Base-by-base conservation (phyloP, 768 basidiomycete species). In the Mycena olivaceomarginata region DNA sequence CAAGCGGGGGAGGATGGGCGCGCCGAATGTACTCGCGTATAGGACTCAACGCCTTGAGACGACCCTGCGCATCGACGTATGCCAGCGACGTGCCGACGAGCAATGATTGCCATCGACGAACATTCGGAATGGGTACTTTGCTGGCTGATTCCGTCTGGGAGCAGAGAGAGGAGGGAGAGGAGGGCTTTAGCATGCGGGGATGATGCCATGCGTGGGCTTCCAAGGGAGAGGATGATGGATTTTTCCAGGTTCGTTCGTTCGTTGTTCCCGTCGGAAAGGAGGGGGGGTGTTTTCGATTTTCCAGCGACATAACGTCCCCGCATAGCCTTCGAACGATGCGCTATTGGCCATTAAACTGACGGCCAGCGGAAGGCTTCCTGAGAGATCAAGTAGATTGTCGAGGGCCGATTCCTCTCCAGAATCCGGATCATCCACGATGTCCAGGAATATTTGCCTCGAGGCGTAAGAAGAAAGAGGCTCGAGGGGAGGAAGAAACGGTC, bases 401-500 rank as follows among this genome's bases (percentile, higher is more conserved):
- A 59, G 57, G 11, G 25, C 57, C 31, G 25, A 18, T 59, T 59
- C 57, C 6, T 59, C 57, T 18, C 11, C 16, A 16, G 13, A 13
- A 15, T 16, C 7, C 6, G 48, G 48, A 13, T 51, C 48, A 51
- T 51, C 48, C 10, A 25, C 57, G 7, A 59, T 12, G 13, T 59
- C 57, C 11, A 59, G 7, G 57, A 59, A 59, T 59, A 59, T 56
- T 56, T 56, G 53, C 15, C 53, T 20, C n/a, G 53, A 56, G 53
- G 53, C 53, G n/a, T 20, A 56, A 56, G 15, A 15, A n/a, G 53
- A 22, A 56, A 56, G 53, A n/a, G n/a, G n/a, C 15, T 25, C 53
- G 53, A 56, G 53, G 9, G 53, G 53, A 0, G 53, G 53, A 9
- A 56, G 53, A 22, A 56, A 56, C 12, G 53, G 53, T 56, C 53